phyloP scores from a whole-genome alignment of 768 basidiomycete genomes.

The Russula emetica region DNA sequence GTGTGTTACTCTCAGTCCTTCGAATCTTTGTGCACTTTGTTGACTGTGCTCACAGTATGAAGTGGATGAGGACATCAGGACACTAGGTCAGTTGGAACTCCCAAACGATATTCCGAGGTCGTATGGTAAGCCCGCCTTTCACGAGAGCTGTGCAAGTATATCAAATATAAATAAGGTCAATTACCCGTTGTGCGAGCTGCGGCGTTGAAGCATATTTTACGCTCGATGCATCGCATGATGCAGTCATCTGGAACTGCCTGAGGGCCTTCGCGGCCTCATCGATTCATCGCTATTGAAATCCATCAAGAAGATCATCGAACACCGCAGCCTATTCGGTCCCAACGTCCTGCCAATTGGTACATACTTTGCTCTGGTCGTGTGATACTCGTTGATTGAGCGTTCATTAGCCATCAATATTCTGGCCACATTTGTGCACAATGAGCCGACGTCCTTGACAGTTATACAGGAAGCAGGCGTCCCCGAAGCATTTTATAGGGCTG shows the following conservation, averaged over 20 bases:
- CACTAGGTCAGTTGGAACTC: slow-evolving; percentile 53
- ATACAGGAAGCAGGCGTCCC: slow-evolving; percentile 92
- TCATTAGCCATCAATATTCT: slow-evolving; percentile 83
- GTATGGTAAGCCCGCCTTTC: slow-evolving; percentile 43
- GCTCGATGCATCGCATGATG: slow-evolving; percentile 97
- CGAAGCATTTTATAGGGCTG: slow-evolving; percentile 79
- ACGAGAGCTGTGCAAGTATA: slow-evolving; percentile 7
- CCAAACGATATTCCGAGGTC: slow-evolving; percentile 43
- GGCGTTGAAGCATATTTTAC: slow-evolving; percentile 84
- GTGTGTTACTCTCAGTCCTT: slow-evolving; percentile 41
- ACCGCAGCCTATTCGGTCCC: slow-evolving; percentile 80
- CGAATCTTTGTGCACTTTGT: neutral
- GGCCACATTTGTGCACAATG: slow-evolving; percentile 97
- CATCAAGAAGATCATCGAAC: slow-evolving; percentile 81
- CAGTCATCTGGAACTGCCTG: slow-evolving; percentile 90
- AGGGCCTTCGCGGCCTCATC: slow-evolving; percentile 90
- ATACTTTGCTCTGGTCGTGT: slow-evolving; percentile 30
- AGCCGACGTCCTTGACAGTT: slow-evolving; percentile 88
- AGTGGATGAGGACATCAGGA: slow-evolving; percentile 31
- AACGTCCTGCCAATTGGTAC: slow-evolving; percentile 80
- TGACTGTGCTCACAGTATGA: slow-evolving; percentile 32
- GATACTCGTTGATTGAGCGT: slow-evolving; percentile 23
- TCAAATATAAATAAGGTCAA: slow-evolving; percentile 44
- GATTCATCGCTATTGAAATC: slow-evolving; percentile 83
- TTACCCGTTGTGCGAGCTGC: slow-evolving; percentile 71